Evolutionary conservation across 768 basidiomycete genomes (phyloP), one percentile per base, ranked within the genome.

Genomic region (Tylopilus balloui): DNA sequence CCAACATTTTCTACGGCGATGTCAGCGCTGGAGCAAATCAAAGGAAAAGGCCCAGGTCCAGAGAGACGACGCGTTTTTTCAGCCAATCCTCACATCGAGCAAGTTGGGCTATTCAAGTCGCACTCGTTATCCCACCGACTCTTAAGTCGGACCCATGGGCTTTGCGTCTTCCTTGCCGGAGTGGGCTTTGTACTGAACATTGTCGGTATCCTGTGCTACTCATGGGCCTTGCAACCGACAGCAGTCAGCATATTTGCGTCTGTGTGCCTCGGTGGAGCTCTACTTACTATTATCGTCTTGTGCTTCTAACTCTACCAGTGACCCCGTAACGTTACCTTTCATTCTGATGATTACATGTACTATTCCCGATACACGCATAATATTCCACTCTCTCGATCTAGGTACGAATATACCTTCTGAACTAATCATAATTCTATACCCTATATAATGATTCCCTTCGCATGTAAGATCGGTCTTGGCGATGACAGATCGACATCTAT

Each of bases 121-220:
- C 67, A 28, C 67, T 73, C 25, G 67, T 69, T 65, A 11, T 56
- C 59, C 4, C 72, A 77, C 49, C 64, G 3, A 10, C 12, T 83
- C 23, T 69, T 83, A 29, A 71, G 69, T 43, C 71, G 75, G 11
- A 74, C 71, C 31, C 79, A 82, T 48, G 54, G 68, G n/a, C 60
- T 82, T 5, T 79, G 78, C 51, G 72, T 82, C 45, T 52, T 66
- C 49, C 59, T 78, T 7, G 65, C 80, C 8, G 63, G 68, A 6
- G 34, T 68, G 17, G 80, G 81, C 10, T 83, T 83, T 55, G 55
- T 69, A 3, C 66, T 82, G 17, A 75, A 74, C 1, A 60, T 80
- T 20, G 53, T 68, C 19, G 80, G 81, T 0, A 73, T 80, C 37
- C 5, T 80, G 13, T 72, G 73, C 54, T 79, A 74, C 53, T 66